Percentiles rank a stretch among this genome's conserved stretches.
Conservation (phyloP, 331 rosid genomes). For the Pyrus hybrid region DNA sequence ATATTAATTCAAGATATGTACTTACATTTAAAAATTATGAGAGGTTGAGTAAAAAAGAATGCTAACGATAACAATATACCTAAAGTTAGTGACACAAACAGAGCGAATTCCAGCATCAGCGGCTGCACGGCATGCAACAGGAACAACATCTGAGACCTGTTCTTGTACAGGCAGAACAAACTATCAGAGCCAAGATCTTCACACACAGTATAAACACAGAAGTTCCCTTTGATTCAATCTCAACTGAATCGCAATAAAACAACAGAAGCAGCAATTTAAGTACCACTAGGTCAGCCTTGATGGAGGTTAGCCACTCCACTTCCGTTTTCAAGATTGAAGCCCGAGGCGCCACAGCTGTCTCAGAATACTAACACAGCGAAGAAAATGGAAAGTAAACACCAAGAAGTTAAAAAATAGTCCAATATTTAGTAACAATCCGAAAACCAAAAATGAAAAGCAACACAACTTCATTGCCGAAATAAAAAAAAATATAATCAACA, state of each 20-base stretch:
- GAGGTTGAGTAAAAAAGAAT: background rate
- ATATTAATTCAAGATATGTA: background rate
- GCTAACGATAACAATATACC: slow-evolving; percentile 30
- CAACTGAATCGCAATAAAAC: background rate
- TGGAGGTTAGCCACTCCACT: slow-evolving; percentile 78
- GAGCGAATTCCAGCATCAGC: slow-evolving; percentile 97
- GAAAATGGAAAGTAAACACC: background rate
- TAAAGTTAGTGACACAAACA: slow-evolving; percentile 92
- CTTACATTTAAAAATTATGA: background rate
- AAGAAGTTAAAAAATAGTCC: too few relatives aligned
- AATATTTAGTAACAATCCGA: too few relatives aligned
- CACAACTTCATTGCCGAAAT: background rate
- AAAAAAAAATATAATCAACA: background rate
- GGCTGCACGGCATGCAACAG: slow-evolving; percentile 97
- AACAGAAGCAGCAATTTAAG: slow-evolving; percentile 12
- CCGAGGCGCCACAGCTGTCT: slow-evolving; percentile 89
- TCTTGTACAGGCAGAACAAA: slow-evolving; percentile 15
- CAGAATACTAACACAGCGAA: slow-evolving; percentile 55
- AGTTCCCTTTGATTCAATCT: background rate
- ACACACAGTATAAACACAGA: background rate
- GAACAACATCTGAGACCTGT: slow-evolving; percentile 95
- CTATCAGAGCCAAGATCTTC: background rate
- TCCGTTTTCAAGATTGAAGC: slow-evolving; percentile 56
- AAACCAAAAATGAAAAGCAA: background rate
- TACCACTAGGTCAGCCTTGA: slow-evolving; percentile 96